Evolutionary conservation across 1,284 basidiomycete genomes (phyloP), one percentile per base, ranked within the genome.

Genomic region (Porogramme epimiltina): DNA sequence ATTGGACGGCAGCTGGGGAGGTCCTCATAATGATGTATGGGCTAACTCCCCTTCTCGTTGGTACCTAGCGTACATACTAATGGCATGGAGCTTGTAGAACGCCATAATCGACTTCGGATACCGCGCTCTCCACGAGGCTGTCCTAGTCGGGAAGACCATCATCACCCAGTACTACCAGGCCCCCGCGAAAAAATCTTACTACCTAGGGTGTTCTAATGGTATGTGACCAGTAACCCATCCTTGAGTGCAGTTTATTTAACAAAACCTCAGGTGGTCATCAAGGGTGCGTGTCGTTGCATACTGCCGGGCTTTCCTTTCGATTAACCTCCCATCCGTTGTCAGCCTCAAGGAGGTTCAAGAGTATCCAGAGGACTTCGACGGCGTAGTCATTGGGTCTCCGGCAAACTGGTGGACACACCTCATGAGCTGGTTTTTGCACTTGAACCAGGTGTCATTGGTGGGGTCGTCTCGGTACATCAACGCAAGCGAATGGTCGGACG

Each of bases 151-250:
- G 3, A 64, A 64, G 31, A 51, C 61, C 42, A 45, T 66, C 16
- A 56, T 55, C 9, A 19, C 44, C 19, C 51, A 60, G 23, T 62
- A 62, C 39, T 66, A 64, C 41, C 47, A 51, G 5, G 41, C 47
- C 20, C n/a, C 52, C 9, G 41, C 49, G 10, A 39, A 47, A n/a
- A 59, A 55, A 34, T 51, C 58, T 0, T 66, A 64, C 38, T 66
- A 62, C 45, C 19, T 64, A 0, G 63, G 63, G 16, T 66, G 63
- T 42, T 66, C 64, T 3, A 62, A 58, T 3, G 64, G 64, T 56
- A 42, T 28, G 33, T 41, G 19, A n/a, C n/a, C n/a, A n/a, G n/a
- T n/a, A n/a, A n/a, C n/a, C n/a, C n/a, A n/a, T n/a, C n/a, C n/a
- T n/a, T n/a, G n/a, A n/a, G n/a, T n/a, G n/a, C n/a, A n/a, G n/a